Conservation (phyloP, 345 rosid species). For the Psidium friedrichsthalianum region DNA sequence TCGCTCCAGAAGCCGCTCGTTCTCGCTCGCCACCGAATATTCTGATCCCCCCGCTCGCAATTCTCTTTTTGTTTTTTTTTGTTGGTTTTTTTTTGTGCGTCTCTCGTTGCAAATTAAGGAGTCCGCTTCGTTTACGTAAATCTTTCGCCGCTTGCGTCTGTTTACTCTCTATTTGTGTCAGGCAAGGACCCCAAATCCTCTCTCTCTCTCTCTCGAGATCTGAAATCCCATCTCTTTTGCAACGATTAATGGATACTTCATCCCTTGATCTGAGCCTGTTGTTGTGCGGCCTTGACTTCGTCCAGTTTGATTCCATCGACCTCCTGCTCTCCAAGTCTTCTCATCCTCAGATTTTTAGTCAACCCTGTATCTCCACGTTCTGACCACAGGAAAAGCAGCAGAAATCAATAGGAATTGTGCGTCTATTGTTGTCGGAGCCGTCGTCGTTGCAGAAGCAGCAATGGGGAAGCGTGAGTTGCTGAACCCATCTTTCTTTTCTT, state of each 20-base stretch:
- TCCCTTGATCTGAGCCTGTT: constrained; percentile 17
- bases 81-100: not conserved
- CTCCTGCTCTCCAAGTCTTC: constrained; percentile 8
- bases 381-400: not conserved
- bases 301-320: constrained; percentile 12
- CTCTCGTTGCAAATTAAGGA: not conserved
- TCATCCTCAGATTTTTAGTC: constrained; percentile 22
- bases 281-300: constrained; percentile 10
- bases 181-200: not conserved
- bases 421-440: not conserved
- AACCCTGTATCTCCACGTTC: constrained; percentile 14
- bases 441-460: not conserved
- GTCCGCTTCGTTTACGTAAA: not conserved
- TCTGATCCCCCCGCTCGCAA: not conserved
- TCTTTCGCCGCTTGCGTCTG: not conserved
- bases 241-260: constrained; percentile 53
- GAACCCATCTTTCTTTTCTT: not conserved
- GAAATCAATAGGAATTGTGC: not conserved
- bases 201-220: not conserved
- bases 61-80: not conserved
- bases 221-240: not conserved
- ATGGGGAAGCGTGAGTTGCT: constrained; percentile 71
- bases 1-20: not conserved
- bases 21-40: not conserved
- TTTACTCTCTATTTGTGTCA: not conserved